Evolutionary conservation across 106 monocot species (phyloP), one percentile per base, ranked within the genome.

Genomic region (Phalaenopsis equestris): DNA sequence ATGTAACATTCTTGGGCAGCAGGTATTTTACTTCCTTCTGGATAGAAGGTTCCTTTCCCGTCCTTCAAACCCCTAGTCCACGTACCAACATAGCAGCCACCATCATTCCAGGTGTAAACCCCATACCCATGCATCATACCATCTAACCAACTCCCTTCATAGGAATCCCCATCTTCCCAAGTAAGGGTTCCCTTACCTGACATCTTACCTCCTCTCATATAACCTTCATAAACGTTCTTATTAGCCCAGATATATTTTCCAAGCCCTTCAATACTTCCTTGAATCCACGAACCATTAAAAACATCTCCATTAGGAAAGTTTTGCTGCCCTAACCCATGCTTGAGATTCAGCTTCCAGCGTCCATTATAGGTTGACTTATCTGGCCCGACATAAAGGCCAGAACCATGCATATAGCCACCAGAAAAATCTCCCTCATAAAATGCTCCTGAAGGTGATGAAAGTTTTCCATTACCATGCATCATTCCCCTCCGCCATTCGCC

Each of bases 21-120:
- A 58, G 94, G 92, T 79, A 92, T 78, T 80, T 76, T 98, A 78
- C 91, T 85, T 80, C 94, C 89, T 56, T 82, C 85, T 19, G 94
- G 98, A 82, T 98, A 98, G 75, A 94, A 94, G 12, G 88, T 77
- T 41, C 98, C 98, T 80, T 94, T 98, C 19, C 98, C 98, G 88
- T 98, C 98, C 82, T 94, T 98, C 78, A 94, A 86, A 36, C 98
- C 98, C 78, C 90, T 89, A 24, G 94, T 98, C 98, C 98, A 98
- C 48, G 92, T 98, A 48, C 98, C 98, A 77, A 98, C 77, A 83
- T 94, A 98, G 80, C 79, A 92, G 45, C 94, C 92, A 78, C 94
- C 90, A 82, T 88, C 91, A 77, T 82, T 86, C 98, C 94, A 98
- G 5, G 88, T 89, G 82, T 94, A 98, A 73, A 98, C 89, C 73